Conservation (phyloP, 345 rosid species). For the Pistacia integerrima region DNA sequence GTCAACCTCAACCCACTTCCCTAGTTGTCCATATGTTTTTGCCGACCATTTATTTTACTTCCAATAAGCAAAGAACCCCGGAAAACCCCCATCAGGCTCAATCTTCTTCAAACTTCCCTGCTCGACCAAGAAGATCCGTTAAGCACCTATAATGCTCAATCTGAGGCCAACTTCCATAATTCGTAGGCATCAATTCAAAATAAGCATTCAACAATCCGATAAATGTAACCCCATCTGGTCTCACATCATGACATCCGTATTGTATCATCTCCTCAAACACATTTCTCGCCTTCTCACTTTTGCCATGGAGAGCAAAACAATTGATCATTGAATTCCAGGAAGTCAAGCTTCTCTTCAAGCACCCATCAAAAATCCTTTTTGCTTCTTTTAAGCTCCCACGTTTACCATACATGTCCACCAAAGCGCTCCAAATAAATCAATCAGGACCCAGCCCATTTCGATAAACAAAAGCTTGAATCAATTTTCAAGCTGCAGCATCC, state of each 20-base stretch:
- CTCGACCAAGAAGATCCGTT: conserved; percentile 73
- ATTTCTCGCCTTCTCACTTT: conserved; percentile 44
- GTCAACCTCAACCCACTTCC: conserved; percentile 82
- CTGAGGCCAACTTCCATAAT: conserved; percentile 55
- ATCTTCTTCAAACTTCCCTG: conserved; percentile 67
- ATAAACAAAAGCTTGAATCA: conserved; percentile 61
- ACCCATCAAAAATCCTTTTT: conserved; percentile 48
- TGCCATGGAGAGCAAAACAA: conserved; percentile 84
- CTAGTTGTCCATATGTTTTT: conserved; percentile 65
- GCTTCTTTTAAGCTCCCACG: conserved; percentile 73
- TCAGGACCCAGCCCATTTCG: conserved; percentile 45
- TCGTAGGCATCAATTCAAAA: conserved; percentile 56
- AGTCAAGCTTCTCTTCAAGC: conserved; percentile 46
- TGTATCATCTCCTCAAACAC: conserved; percentile 70
- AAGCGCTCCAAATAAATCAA: conserved; percentile 56
- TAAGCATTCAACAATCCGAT: conserved; percentile 78
- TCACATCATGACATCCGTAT: conserved; percentile 22
- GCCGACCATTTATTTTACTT: conserved; percentile 78
- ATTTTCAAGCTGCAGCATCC: conserved; percentile 67
- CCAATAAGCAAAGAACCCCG: conserved; percentile 89
- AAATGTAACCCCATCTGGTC: conserved; percentile 69
- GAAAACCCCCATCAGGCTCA: conserved; percentile 76
- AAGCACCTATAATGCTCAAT: conserved; percentile 85
- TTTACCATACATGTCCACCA: conserved; percentile 85
- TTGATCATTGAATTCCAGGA: conserved; percentile 87